Evolutionary conservation across 208 protist genomes (phyloP).

Genomic region (Leishmania gerbilli): DNA sequence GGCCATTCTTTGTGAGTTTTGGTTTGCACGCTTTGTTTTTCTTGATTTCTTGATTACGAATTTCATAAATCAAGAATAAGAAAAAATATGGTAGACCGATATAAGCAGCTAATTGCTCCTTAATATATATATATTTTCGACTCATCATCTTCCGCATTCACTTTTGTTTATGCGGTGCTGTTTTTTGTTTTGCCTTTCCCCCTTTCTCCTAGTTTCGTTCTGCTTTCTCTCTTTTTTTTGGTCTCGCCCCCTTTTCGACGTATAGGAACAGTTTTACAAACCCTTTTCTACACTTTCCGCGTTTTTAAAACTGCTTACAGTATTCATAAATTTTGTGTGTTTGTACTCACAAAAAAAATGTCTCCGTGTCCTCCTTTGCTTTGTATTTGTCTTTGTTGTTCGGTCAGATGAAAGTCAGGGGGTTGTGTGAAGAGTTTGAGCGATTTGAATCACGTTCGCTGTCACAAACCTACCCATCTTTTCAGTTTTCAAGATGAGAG

Average conservation of each 20-base stretch:
- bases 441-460: background rate
- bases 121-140: background rate
- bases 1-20: background rate
- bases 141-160: background rate
- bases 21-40: background rate
- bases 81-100: background rate
- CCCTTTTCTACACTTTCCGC: background rate
- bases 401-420: background rate
- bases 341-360: background rate
- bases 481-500: background rate
- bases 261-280: background rate
- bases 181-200: background rate
- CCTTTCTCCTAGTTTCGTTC: background rate
- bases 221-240: background rate
- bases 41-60: background rate
- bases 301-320: background rate
- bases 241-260: background rate
- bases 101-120: background rate
- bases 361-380: background rate
- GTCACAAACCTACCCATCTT: background rate
- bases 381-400: background rate
- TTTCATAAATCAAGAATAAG: background rate
- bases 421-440: background rate
- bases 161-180: background rate
- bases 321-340: background rate